Evolutionary conservation across 306 rosid species (phyloP).

Genomic region (Castanopsis chinensis): DNA sequence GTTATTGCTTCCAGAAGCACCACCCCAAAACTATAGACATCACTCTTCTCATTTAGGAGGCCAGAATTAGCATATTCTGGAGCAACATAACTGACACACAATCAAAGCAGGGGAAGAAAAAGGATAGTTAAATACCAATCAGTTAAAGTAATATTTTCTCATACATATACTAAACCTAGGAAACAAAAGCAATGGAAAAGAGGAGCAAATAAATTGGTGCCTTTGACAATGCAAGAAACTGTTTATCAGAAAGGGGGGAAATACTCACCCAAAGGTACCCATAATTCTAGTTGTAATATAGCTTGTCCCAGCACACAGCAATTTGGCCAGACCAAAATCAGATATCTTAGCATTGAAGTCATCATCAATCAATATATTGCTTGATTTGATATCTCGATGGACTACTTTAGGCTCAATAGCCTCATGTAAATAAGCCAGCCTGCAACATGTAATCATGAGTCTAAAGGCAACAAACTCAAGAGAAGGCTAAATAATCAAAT

Average conservation of each 20-base stretch:
- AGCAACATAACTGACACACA: slow-evolving; percentile 74
- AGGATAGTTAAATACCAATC: slow-evolving; percentile 8
- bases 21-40: slow-evolving; percentile 83
- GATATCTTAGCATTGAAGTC: slow-evolving; percentile 93
- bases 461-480: slow-evolving; percentile 10
- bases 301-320: slow-evolving; percentile 84
- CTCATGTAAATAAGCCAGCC: slow-evolving; percentile 92
- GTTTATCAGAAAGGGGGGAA: background rate
- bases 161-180: background rate
- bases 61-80: slow-evolving; percentile 98
- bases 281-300: slow-evolving; percentile 91
- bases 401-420: slow-evolving; percentile 97
- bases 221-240: background rate
- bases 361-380: slow-evolving; percentile 86
- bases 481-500: background rate
- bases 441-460: slow-evolving; percentile 37
- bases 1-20: slow-evolving; percentile 79
- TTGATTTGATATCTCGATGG: slow-evolving; percentile 91
- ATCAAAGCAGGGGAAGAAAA: slow-evolving; percentile 18
- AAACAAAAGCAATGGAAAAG: background rate
- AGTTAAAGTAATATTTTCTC: slow-evolving; percentile 11
- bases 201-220: background rate
- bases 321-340: slow-evolving; percentile 90
- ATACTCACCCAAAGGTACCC: slow-evolving; percentile 96
- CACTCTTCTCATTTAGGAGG: slow-evolving; percentile 86